Evolutionary conservation across 441 rosid species (phyloP), one percentile per base, ranked within the genome.

Genomic region (Erysimum cheiri): DNA sequence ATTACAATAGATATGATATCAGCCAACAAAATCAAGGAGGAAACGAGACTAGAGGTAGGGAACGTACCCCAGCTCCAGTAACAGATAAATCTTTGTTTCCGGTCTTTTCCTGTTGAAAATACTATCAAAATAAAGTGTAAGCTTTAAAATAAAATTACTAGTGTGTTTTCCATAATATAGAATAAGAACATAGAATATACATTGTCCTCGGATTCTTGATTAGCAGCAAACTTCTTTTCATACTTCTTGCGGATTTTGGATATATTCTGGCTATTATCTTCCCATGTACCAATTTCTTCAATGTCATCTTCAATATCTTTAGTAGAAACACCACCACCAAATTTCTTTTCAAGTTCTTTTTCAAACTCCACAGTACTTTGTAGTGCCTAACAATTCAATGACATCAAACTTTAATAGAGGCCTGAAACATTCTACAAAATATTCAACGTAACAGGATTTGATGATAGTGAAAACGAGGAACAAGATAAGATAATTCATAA

Each of bases 361-460:
- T 96, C 99, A 83, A 96, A 96, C 80, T 96, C 99, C 58, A 89
- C 80, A 64, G 99, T 96, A 76, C 99, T 81, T 81, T 93, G 97
- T 36, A 96, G 79, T 71, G 97, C 98, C 99, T 96, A 75, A 46
- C 64, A 46, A 76, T 33, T 47, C 59, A 85, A 53, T 62, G 78
- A 61, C 39, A 79, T 58, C 75, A 40, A 70, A 67, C 37, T 61
- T 73, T 58, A 72, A 50, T 37, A 74, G 13, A 58, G 11, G 58
- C 74, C 40, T 57, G 56, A 48, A 69, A 40, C 31, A 24, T 69
- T 67, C 64, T 73, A 68, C 58, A 29, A 53, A 4, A 26, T 57
- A 64, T 41, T 43, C 59, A 17, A 43, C 4, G 39, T 14, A 58
- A 40, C 47, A 69, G 19, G 26, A 58, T 32, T 56, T 64, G 17